Evolutionary conservation across 176 grass and related monocot species (phyloP).

Genomic region (Microstegium vimineum): DNA sequence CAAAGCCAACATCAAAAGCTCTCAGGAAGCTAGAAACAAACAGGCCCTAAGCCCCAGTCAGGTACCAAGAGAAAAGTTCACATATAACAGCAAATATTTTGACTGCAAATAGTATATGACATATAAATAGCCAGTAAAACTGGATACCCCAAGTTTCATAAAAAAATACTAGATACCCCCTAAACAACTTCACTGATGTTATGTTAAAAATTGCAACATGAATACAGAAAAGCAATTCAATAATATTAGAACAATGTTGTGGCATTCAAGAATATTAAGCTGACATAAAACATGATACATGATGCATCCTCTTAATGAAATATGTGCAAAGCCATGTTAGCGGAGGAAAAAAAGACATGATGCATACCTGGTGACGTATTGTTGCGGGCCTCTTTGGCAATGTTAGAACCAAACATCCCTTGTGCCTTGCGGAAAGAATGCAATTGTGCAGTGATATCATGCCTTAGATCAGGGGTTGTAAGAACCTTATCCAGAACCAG

Average conservation of each 20-base stretch:
- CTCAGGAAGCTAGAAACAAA: too few species aligned
- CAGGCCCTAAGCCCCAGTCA: neutral
- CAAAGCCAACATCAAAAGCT: too few species aligned
- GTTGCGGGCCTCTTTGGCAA: constrained; percentile 86
- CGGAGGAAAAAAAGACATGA: neutral
- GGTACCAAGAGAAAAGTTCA: neutral
- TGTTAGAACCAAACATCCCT: constrained; percentile 86
- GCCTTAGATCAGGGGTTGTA: constrained; percentile 67
- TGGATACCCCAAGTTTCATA: too few species aligned
- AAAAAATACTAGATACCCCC: neutral
- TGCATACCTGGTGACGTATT: constrained; percentile 65
- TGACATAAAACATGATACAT: neutral
- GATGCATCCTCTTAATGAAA: too few species aligned
- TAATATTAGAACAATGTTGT: neutral
- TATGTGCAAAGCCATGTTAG: too few species aligned
- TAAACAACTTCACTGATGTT: neutral
- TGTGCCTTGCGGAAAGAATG: constrained; percentile 81
- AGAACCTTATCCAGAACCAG: constrained; percentile 78
- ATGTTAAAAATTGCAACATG: neutral
- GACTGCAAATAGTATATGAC: too few species aligned
- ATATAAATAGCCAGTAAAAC: neutral
- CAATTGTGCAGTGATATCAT: constrained; percentile 74
- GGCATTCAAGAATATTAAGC: constrained; percentile 1
- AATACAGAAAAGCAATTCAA: neutral
- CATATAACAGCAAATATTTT: neutral